Base-by-base conservation (phyloP, 2,329 filamentous ascomycete species). In the Alternaria infectoria region DNA sequence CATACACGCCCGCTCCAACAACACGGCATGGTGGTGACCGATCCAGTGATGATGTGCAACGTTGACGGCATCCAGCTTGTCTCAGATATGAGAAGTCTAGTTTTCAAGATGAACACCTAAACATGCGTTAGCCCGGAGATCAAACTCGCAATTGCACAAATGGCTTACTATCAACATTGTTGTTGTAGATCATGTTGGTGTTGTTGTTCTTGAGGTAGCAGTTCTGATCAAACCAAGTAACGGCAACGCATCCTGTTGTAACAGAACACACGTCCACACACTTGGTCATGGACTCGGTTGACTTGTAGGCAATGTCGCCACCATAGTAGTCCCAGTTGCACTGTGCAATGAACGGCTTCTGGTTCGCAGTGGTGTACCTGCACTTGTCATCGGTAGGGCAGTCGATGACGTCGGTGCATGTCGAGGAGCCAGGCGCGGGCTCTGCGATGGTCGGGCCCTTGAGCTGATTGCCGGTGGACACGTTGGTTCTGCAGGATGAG, bases 311-410 rank as follows among this genome's bases (percentile, higher is more conserved):
- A 1, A 67, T 50, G 26, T 67, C 62, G 10, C 58, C 58, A 5
- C 65, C 65, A 28, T 67, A 65, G 32, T 57, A 65, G 54, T 65
- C 65, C 12, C 47, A 62, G 55, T 62, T 60, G 44, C 65, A 67
- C 21, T 50, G 51, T 8, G 52, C 40, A 32, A 54, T 50, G 54
- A 45, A 67, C 2, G 43, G 36, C 32, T 62, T 54, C 32, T 30
- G 28, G 12, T 50, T 54, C 36, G 36, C 36, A 10, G 44, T 46
- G 11, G 32, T 50, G 43, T 59, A 65, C 19, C n/a, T 40, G 52
- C 65, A 67, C 17, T 60, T 54, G 52, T 67, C 58, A 40, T 55
- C 49, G 15, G 15, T 19, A 23, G 61, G 58, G 11, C 62, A 65
- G 32, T 55, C 25, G 46, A 61, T 54, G n/a, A 46, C 13, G 17